A percentile compares a stretch with the other conserved stretches of the same genome.
Evolutionary conservation across 768 basidiomycete genomes (phyloP).

Genomic region (Pulveroboletus sp.): DNA sequence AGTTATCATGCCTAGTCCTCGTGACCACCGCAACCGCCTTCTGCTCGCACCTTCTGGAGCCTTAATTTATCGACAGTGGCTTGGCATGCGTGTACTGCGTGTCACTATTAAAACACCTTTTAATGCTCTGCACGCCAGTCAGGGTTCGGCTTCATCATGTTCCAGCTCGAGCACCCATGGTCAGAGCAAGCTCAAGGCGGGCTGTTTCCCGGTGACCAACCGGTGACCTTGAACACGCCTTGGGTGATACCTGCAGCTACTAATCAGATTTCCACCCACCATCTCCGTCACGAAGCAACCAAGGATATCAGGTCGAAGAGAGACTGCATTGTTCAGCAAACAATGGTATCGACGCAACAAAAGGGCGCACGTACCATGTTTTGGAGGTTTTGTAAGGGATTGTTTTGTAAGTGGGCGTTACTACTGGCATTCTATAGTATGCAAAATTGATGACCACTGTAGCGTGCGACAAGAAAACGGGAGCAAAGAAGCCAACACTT

Average conservation of each 20-base stretch:
- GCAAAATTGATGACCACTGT: not conserved
- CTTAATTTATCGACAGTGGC: not conserved
- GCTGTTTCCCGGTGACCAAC: not conserved
- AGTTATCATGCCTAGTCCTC: constrained; percentile 1
- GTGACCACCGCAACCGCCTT: constrained; percentile 2
- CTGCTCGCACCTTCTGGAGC: not conserved
- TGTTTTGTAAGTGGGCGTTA: constrained; percentile 5
- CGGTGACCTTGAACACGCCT: not conserved
- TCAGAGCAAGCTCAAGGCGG: not conserved
- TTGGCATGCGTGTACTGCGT: not conserved
- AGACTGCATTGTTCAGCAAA: not conserved
- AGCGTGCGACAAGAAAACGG: not conserved
- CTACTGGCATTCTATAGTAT: not conserved
- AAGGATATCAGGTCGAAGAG: constrained; percentile 5
- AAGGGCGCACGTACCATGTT: not conserved
- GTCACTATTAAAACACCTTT: not conserved
- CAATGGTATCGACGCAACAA: not conserved
- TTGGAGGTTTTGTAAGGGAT: constrained; percentile 1
- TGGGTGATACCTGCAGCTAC: not conserved
- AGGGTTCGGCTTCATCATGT: not conserved
- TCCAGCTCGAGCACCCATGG: not conserved
- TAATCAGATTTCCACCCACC: not conserved
- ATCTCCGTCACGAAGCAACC: not conserved
- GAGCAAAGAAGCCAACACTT: not conserved
- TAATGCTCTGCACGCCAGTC: not conserved